Base-by-base conservation (phyloP, 768 basidiomycete genomes). In the Leucosporidium creatinivorum region DNA sequence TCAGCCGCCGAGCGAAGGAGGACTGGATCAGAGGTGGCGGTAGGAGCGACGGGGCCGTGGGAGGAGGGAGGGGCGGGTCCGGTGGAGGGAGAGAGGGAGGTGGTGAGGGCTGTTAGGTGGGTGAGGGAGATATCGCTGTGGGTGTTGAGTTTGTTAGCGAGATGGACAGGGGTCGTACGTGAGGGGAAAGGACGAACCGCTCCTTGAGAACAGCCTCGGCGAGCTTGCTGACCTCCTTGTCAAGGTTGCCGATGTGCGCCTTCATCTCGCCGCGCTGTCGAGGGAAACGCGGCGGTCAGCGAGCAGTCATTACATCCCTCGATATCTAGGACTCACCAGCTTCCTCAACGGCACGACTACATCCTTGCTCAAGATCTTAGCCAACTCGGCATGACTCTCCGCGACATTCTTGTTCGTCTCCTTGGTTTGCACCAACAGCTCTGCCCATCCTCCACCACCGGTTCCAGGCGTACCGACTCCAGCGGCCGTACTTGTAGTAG, bases 301-400 rank as follows among this genome's bases (percentile, higher is more conserved):
- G 3, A 19, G 6, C 55, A 17, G 48, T 33, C 48, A 59, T 49
- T 13, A 2, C 26, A 4, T 1, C 1, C 13, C 30, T 52, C 36
- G 21, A 44, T 25, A 18, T 15, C n/a, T n/a, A 36, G 9, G 7
- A 36, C 61, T 23, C 25, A 63, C 64, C 30, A 64, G 30, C 33
- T 64, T 65, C 31, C 25, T 62, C n/a, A 73, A 33, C 13, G 71
- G 71, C 18, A 60, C 63, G 44, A 73, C 71, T 28, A 73, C 65
- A 19, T 69, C 52, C 36, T 67, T 62, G 19, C 28, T 10, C 13
- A 62, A 15, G 5, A 17, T 19, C 51, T 36, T 59, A 1, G 71
- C 62, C 18, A 73, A 28, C 17, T 65, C 65, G 0, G 17, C 17
- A 23, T 73, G 71, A 26, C 44, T 31, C 10, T 61, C 44, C 10